Base-by-base conservation (phyloP, 2,329 filamentous ascomycete genomes). In the Leptoxyphium fumago region DNA sequence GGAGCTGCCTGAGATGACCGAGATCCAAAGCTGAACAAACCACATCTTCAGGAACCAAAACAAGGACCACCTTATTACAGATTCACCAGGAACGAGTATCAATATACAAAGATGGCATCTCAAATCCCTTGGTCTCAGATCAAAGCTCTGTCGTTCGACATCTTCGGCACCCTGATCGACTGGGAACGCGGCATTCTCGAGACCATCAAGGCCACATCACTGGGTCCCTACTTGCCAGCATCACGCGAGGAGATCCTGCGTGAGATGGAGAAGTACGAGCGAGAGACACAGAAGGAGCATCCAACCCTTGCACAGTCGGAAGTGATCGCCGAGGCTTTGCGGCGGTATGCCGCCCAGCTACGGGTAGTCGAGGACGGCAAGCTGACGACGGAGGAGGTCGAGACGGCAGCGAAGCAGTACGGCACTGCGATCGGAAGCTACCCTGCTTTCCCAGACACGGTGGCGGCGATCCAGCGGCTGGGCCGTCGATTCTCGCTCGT, bases 131-230 rank as follows among this genome's bases (percentile, higher is more conserved):
- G 56, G 56, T 50, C 46, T 5, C 39, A 52, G 13, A 44, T 58
- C 48, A 59, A 58, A 43, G 62, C 75, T 46, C 73, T 85, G 41
- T 78, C 77, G 54, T 86, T 88, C 63, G 83, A 89, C 63, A 78
- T 82, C 66, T 88, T 84, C 61, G 82, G 83, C 60, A 89, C 84
- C 0, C 71, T 88, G 2, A 75, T 88, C 47, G 81, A 88, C 66
- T 86, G 81, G 82, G 80, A 86, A 59, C 59, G 65, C n/a, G 81
- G 81, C 46, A 72, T 85, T 45, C 61, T 72, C 42, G 50, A 61
- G 2, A 68, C 72, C 2, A 68, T 86, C 1, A 56, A 68, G 4
- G 55, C 60, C 26, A 53, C 61, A 18, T 68, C 73, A 0, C 55
- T 75, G 10, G 62, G 75, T 29, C 57, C 68, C 26, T 61, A 58